phyloP scores from a whole-genome alignment of 1,139 yeast species.

The Saccharomyces hybrid region DNA sequence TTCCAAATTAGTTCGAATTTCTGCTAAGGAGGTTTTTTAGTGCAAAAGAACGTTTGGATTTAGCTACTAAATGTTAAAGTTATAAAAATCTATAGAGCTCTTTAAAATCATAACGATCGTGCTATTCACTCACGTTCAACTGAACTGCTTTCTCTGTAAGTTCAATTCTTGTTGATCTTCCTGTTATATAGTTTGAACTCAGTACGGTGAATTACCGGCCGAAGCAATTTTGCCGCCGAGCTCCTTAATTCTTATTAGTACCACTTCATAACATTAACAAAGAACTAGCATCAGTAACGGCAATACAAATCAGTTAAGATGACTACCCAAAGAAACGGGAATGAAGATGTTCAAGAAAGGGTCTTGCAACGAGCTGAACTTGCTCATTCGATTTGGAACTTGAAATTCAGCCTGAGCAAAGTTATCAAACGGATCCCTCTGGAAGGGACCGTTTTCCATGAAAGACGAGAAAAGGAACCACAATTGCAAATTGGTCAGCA shows the following conservation, averaged over 20 bases:
- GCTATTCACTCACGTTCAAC: background rate
- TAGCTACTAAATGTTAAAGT: background rate
- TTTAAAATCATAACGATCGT: background rate
- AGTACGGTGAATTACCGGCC: background rate
- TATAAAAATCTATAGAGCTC: background rate
- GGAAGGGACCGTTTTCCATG: background rate
- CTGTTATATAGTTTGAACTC: background rate
- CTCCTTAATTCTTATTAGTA: background rate
- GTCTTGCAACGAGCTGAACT: background rate
- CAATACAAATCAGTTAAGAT: background rate
- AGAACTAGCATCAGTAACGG: background rate
- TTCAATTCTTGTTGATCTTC: background rate
- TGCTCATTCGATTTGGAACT: background rate
- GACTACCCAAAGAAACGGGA: background rate
- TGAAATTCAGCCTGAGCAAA: background rate
- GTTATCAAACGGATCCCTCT: background rate
- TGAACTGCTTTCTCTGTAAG: background rate
- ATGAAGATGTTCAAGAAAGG: background rate
- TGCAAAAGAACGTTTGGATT: too few species aligned
- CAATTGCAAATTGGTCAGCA: background rate
- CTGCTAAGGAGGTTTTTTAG: too few species aligned
- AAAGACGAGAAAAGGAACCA: background rate
- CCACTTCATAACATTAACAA: background rate
- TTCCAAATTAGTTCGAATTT: too few species aligned
- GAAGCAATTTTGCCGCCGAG: background rate